A percentile compares a stretch with the other conserved stretches of the same genome.
phyloP scores from a whole-genome alignment of 1,284 basidiomycete genomes.

The Pisolithus thermaeus region DNA sequence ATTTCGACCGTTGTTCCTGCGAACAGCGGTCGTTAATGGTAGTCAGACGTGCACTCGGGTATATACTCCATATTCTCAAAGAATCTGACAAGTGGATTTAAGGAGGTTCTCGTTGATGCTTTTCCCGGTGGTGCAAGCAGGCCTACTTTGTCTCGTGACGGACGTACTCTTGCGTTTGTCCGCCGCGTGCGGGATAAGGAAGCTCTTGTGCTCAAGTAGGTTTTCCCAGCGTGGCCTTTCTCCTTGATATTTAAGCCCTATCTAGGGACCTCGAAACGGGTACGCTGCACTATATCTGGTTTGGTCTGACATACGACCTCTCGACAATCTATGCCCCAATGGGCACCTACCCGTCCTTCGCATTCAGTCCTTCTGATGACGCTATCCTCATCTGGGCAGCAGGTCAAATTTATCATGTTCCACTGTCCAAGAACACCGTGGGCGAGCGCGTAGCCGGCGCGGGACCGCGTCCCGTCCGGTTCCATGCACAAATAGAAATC shows the following conservation, averaged over 20 bases:
- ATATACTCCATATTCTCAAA: conserved; percentile 63
- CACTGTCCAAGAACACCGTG: conserved; percentile 43
- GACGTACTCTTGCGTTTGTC: conserved; percentile 65
- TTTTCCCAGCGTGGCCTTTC: neutral
- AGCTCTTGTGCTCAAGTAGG: conserved; percentile 63
- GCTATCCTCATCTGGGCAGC: conserved; percentile 69
- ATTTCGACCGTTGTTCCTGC: neutral
- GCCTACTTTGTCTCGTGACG: conserved; percentile 67
- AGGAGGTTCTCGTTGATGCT: conserved; percentile 46
- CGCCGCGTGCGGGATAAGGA: conserved; percentile 68
- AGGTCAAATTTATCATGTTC: conserved; percentile 59
- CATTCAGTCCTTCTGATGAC: conserved; percentile 54
- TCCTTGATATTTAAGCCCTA: neutral
- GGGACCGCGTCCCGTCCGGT: conserved; percentile 45
- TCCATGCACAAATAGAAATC: conserved; percentile 57
- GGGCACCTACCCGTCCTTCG: conserved; percentile 71
- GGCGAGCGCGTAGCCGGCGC: conserved; percentile 45
- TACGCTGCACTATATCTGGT: conserved; percentile 58
- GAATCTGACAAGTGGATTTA: conserved; percentile 52
- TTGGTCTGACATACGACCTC: conserved; percentile 63
- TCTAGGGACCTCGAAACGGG: conserved; percentile 60
- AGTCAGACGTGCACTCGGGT: conserved; percentile 57
- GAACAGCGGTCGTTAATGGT: neutral
- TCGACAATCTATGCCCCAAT: conserved; percentile 60
- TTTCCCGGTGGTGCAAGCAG: conserved; percentile 64